phyloP scores from a whole-genome alignment of 2,329 filamentous ascomycete species.

The Xylariomycetidae sp. region DNA sequence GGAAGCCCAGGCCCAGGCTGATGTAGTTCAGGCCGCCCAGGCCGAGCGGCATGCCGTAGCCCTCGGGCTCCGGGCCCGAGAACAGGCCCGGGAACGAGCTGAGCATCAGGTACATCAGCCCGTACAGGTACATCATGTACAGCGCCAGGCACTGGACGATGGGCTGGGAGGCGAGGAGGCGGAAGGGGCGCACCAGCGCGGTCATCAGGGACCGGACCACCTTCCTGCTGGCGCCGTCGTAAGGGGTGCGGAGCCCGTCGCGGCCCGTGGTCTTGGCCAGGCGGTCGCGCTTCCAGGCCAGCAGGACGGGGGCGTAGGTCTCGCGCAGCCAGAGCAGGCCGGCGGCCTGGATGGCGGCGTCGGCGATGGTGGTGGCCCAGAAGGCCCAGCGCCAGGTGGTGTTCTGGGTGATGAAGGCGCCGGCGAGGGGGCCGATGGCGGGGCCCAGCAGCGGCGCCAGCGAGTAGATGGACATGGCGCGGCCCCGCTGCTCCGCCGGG shows the following conservation, averaged over 20 bases:
- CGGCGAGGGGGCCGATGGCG: constrained; percentile 59
- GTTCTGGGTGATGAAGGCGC: constrained; percentile 58
- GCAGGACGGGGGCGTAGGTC: constrained; percentile 59
- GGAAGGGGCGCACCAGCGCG: constrained; percentile 41
- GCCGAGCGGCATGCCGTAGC: constrained; percentile 28
- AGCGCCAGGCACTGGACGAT: constrained; percentile 46
- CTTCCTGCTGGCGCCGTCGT: constrained; percentile 38
- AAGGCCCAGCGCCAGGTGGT: constrained; percentile 71
- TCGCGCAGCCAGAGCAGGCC: constrained; percentile 57
- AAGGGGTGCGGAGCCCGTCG: constrained; percentile 38
- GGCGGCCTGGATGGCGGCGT: constrained; percentile 53
- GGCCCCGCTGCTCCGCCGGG: constrained; percentile 54
- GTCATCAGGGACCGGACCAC: constrained; percentile 28
- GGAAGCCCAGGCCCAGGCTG: constrained; percentile 29
- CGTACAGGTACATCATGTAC: constrained; percentile 50
- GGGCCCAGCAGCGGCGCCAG: constrained; percentile 60
- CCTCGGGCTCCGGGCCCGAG: constrained; percentile 22
- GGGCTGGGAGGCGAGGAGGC: constrained; percentile 44
- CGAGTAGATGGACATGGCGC: constrained; percentile 56
- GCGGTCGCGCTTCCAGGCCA: constrained; percentile 50
- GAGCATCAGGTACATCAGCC: constrained; percentile 44
- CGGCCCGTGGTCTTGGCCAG: constrained; percentile 56
- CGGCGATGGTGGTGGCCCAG: constrained; percentile 57
- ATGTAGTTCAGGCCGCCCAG: constrained; percentile 33
- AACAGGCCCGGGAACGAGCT: constrained; percentile 41